Evolutionary conservation across 106 monocot genomes (phyloP), one percentile per base, ranked within the genome.

Genomic region (Dendrobium chrysotoxum): DNA sequence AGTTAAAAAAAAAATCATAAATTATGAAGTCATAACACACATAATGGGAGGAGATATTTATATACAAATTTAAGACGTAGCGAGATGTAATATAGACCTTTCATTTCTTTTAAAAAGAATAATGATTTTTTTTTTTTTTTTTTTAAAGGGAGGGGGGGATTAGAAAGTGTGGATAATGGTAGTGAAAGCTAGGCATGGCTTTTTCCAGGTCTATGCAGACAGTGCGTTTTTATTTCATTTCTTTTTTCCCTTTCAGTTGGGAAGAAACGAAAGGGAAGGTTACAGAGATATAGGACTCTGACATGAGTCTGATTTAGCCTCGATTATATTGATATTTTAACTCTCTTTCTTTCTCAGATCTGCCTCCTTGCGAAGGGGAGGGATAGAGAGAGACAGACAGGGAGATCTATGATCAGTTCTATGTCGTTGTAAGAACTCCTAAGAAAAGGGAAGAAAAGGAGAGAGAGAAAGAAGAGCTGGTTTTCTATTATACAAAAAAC

Each of bases 161-260:
- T 50, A 50, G 70, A 18, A 73, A 55, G 83, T 79, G 85, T 82
- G 82, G 88, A 85, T 83, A 85, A 85, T 79, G 67, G 85, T 77
- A 82, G 82, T 83, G 88, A 85, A 83, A 83, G 85, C 80, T 80
- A 79, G 87, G 82, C 58, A 82, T 85, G 85, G 70, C 76, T 83
- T 75, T 75, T 67, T 75, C 54, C 68, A 77, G 64, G 31, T 83
- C 46, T 76, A 28, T 28, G 21, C 55, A 57, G 75, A 45, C 77
- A 40, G 42, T 9, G 39, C 72, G 72, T 21, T 79, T 72, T 81
- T 30, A 54, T 42, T 73, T 75, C 55, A 46, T 84, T 72, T 23
- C 72, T 84, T 76, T 83, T 87, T 79, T 81, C 84, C 80, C 79
- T 88, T 81, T 86, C 80, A 40, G 50, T 65, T 80, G 80, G 71